A percentile compares a stretch with the other conserved stretches of the same genome.
Conservation (phyloP, 331 rosid genomes). For the Acacia pycnantha region DNA sequence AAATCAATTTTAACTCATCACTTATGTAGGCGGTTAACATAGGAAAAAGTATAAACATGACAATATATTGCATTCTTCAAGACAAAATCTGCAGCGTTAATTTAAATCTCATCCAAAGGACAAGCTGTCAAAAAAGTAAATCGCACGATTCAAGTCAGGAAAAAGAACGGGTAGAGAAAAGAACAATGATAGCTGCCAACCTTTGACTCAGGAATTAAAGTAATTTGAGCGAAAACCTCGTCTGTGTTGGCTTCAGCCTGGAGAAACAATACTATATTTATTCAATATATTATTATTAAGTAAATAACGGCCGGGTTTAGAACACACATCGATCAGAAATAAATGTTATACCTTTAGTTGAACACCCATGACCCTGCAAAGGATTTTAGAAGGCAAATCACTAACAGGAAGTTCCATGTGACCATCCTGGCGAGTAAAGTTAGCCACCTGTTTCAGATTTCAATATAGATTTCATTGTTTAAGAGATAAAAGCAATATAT, state of each 20-base stretch:
- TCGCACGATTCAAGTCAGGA: background rate
- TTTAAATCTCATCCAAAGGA: background rate
- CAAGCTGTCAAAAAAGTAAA: background rate
- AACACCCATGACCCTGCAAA: slow-evolving; percentile 51
- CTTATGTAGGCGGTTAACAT: background rate
- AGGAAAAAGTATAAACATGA: background rate
- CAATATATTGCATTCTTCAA: slow-evolving; percentile 7
- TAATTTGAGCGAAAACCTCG: slow-evolving; percentile 61
- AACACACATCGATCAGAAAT: background rate
- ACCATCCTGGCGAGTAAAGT: slow-evolving; percentile 38
- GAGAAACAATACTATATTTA: slow-evolving; percentile 20
- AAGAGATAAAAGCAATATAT: background rate
- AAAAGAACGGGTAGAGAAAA: background rate
- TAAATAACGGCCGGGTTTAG: background rate
- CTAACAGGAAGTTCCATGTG: slow-evolving; percentile 46
- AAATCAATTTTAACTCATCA: slow-evolving; percentile 8
- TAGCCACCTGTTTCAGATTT: slow-evolving; percentile 47
- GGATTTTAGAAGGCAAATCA: slow-evolving; percentile 60
- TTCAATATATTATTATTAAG: background rate
- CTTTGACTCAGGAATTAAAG: slow-evolving; percentile 48
- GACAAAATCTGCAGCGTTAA: background rate
- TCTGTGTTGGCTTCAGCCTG: slow-evolving; percentile 61
- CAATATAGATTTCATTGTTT: background rate
- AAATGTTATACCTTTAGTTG: slow-evolving; percentile 46
- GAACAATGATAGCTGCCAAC: slow-evolving; percentile 30